Evolutionary conservation across 1,139 yeast genomes (phyloP).

Genomic region (Arxiozyma telluris): DNA sequence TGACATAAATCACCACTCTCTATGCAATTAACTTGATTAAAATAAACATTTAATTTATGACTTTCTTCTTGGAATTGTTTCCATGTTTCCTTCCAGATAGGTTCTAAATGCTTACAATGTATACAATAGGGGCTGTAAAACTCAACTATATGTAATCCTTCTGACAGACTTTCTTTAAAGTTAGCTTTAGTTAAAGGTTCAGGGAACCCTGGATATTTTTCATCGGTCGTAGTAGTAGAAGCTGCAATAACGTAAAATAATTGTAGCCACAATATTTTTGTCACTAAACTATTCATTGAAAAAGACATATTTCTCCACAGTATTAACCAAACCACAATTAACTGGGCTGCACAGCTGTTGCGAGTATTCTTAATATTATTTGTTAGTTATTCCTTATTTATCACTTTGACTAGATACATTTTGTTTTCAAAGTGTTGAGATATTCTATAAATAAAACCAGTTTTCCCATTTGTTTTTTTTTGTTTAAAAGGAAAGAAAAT

Average conservation of each 20-base stretch:
- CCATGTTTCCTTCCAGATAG: conserved; percentile 56
- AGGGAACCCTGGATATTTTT: conserved; percentile 22
- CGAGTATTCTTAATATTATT: too few species aligned
- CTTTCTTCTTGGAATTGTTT: conserved; percentile 37
- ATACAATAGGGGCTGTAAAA: conserved; percentile 62
- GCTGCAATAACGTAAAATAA: not conserved
- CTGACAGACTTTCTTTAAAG: conserved; percentile 40
- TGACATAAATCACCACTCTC: conserved; percentile 65
- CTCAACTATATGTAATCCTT: conserved; percentile 50
- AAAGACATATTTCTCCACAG: not conserved
- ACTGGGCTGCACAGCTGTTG: not conserved
- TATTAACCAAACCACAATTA: too few species aligned
- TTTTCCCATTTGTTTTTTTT: too few species aligned
- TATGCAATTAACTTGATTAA: conserved; percentile 66
- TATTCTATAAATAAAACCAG: too few species aligned
- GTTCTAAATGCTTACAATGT: conserved; percentile 61
- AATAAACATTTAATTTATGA: conserved; percentile 37
- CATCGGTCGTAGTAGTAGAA: not conserved
- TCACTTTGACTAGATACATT: not conserved
- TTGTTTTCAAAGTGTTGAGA: too few species aligned
- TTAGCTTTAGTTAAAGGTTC: conserved; percentile 26
- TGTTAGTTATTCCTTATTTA: too few species aligned
- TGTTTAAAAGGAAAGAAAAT: too few species aligned
- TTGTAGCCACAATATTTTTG: not conserved
- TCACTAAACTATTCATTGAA: not conserved